These are phyloP conservation scores for Hyaloraphidium curvatum DNA, from an alignment of 192 early-diverging fungal genomes.

Conservation along the genomic window DNA sequence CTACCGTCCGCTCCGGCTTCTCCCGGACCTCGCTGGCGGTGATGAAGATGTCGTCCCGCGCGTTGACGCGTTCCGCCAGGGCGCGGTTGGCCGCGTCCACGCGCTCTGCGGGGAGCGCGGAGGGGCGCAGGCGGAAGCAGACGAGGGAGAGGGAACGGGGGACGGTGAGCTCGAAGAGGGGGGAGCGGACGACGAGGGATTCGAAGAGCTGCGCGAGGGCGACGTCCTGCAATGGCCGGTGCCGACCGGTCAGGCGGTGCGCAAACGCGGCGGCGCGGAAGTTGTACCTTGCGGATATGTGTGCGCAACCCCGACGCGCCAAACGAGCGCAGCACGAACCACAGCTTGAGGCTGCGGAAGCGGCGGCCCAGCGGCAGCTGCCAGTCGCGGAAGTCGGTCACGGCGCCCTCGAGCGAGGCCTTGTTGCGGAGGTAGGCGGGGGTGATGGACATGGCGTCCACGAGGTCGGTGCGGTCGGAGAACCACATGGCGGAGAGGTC, in stretches of 20 bases:
- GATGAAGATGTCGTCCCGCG: slow-evolving; percentile 10
- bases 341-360: slow-evolving; percentile 41
- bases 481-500: slow-evolving; percentile 42
- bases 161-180: slow-evolving; percentile 22
- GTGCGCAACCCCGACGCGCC: slow-evolving; percentile 27
- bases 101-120: slow-evolving; percentile 3
- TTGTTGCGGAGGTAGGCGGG: slow-evolving; percentile 27
- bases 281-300: slow-evolving; percentile 17
- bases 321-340: slow-evolving; percentile 40
- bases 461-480: slow-evolving; percentile 19
- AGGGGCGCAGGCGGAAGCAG: slow-evolving; percentile 20
- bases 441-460: slow-evolving; percentile 27
- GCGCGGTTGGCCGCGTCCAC: not conserved
- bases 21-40: slow-evolving; percentile 5
- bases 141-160: slow-evolving; percentile 22
- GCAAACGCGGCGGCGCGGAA: not conserved
- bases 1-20: not conserved
- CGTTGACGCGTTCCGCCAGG: slow-evolving; percentile 14
- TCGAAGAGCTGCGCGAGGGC: slow-evolving; percentile 18
- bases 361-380: slow-evolving; percentile 32
- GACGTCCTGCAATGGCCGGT: slow-evolving; percentile 6
- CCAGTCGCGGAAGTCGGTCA: slow-evolving; percentile 34
- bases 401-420: slow-evolving; percentile 12
- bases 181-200: slow-evolving; percentile 14
- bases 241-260: not conserved